Conservation (phyloP, 352 stramenopile species). For the Aphanomyces invadans region DNA sequence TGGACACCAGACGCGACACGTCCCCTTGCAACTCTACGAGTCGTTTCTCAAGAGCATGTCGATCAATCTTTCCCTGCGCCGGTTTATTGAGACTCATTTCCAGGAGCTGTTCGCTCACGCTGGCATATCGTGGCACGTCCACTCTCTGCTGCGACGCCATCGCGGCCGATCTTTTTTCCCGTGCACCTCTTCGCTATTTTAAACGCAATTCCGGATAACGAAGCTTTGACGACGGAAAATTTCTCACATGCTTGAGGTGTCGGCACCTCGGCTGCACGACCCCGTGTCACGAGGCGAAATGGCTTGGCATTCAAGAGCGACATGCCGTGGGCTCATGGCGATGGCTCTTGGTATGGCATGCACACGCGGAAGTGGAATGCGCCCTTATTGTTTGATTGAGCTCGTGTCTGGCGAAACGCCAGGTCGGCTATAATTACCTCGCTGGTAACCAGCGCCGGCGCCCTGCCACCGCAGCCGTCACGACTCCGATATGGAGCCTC, state of each 20-base stretch:
- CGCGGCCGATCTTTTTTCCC: neutral
- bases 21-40: conserved; percentile 22
- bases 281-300: too few relatives aligned
- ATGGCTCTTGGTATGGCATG: too few relatives aligned
- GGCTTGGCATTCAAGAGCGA: too few relatives aligned
- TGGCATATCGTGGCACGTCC: neutral
- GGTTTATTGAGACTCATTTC: conserved; percentile 8
- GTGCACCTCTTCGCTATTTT: neutral
- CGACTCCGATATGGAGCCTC: neutral
- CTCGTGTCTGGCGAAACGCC: neutral
- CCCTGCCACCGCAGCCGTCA: too few relatives aligned
- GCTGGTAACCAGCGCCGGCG: neutral
- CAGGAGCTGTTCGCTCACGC: conserved; percentile 10
- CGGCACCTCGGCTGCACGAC: too few relatives aligned
- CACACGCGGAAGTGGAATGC: too few relatives aligned
- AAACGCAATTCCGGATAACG: neutral
- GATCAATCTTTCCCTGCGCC: neutral
- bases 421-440: neutral
- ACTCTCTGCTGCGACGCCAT: neutral
- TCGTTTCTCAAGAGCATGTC: conserved; percentile 9
- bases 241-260: too few relatives aligned
- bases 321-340: too few relatives aligned
- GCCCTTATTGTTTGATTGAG: too few relatives aligned
- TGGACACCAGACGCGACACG: conserved; percentile 6
- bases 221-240: neutral